These are phyloP conservation scores for Trichosporon asahii DNA, from an alignment of 1,284 basidiomycete genomes.

Conservation along the genomic window DNA sequence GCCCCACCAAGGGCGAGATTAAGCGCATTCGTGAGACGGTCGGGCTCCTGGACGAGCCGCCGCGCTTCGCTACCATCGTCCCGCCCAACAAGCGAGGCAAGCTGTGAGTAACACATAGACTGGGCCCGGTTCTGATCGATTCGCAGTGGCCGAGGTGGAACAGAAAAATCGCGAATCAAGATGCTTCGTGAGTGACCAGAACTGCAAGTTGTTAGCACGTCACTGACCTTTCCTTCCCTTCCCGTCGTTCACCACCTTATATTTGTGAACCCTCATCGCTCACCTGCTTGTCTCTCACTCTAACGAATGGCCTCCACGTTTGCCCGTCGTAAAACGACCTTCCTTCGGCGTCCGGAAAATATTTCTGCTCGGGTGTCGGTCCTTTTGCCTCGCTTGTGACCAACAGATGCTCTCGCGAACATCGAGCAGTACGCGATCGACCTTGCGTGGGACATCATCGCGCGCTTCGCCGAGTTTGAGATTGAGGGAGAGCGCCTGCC, in stretches of 20 bases:
- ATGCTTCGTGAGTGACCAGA: constrained; percentile 59
- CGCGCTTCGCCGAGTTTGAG: constrained; percentile 60
- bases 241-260: neutral
- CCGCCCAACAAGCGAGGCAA: constrained; percentile 56
- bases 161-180: constrained; percentile 64
- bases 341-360: too few relatives aligned
- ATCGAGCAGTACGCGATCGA: constrained; percentile 91
- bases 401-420: constrained; percentile 67
- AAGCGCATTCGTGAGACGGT: constrained; percentile 30
- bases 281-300: neutral
- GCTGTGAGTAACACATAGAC: constrained; percentile 21
- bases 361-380: too few relatives aligned
- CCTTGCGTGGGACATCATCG: constrained; percentile 82
- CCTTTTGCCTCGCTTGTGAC: neutral
- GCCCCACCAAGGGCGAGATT: constrained; percentile 38
- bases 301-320: neutral
- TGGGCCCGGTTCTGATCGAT: constrained; percentile 16
- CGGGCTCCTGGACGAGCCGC: constrained; percentile 62
- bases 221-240: neutral
- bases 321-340: neutral
- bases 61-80: constrained; percentile 64
- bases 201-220: neutral
- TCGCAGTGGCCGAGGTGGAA: constrained; percentile 56
- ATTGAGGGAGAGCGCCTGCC: constrained; percentile 58
- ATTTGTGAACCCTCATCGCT: neutral